Conservation (phyloP, 257 asterid species). For the Ilex asprella region DNA sequence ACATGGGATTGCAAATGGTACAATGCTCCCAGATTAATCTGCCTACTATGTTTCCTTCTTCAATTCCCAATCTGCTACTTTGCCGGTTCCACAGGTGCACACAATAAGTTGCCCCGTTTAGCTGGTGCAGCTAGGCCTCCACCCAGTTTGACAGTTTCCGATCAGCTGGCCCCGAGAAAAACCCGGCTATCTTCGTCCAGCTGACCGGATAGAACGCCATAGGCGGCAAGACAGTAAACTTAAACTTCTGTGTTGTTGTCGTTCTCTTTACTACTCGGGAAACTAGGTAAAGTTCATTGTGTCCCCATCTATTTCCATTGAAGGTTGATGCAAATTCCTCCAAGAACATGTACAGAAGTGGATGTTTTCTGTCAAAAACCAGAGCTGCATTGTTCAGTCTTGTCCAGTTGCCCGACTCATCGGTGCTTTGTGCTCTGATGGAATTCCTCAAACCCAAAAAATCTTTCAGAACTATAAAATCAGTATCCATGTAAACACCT, state of each 20-base stretch:
- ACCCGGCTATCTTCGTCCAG: conserved; percentile 38
- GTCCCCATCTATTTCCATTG: conserved; percentile 73
- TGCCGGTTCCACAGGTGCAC: conserved; percentile 70
- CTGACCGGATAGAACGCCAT: conserved; percentile 60
- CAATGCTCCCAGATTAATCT: conserved; percentile 50
- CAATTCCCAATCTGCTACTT: conserved; percentile 42
- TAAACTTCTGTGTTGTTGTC: conserved; percentile 5
- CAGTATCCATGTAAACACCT: conserved; percentile 61
- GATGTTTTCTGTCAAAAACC: conserved; percentile 49
- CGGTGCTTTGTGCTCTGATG: conserved; percentile 66
- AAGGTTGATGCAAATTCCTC: conserved; percentile 56
- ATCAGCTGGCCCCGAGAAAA: conserved; percentile 29
- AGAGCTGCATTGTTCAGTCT: conserved; percentile 65
- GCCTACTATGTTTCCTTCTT: conserved; percentile 55
- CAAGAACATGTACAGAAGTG: conserved; percentile 44
- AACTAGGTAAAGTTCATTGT: conserved; percentile 69
- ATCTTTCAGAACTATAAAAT: conserved; percentile 51
- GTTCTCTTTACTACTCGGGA: conserved; percentile 51
- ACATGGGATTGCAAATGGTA: conserved; percentile 30
- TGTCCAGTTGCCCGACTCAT: conserved; percentile 48
- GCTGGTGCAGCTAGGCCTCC: conserved; percentile 30
- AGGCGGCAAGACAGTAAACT: conserved; percentile 45
- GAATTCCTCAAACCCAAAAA: conserved; percentile 46
- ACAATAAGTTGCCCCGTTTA: conserved; percentile 37
- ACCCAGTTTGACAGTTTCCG: conserved; percentile 32